Base-by-base conservation (phyloP, 176 grass and related monocot species). In the Oryza longistaminata region DNA sequence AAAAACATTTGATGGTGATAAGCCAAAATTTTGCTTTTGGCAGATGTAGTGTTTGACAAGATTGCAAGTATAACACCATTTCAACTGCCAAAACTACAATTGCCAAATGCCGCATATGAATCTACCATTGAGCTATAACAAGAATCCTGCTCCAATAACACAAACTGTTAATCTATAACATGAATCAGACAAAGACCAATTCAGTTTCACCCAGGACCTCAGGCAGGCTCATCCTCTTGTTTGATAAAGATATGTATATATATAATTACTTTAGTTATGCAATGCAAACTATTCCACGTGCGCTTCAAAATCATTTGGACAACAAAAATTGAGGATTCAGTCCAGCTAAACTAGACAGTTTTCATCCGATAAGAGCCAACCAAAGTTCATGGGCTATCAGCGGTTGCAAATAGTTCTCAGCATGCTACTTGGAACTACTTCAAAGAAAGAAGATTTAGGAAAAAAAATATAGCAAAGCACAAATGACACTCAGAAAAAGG, bases 401-500 rank as follows among this genome's bases (percentile, higher is more conserved):
- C 9, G 79, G 75, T 45, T 79, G 46, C 48, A 60, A 61, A 31
- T 60, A 80, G 13, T 53, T 72, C 27, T 66, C 61, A 35, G 68
- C 62, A 79, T 65, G 37, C 42, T 76, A 14, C 10, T 40, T 71
- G 42, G 21, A 74, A 84, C 60, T 79, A 79, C 35, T 85, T 81
- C n/a, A 64, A 86, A 79, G 31, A 80, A 87, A 25, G 33, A 37
- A 84, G 3, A 81, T 68, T 22, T 62, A 55, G 31, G 2, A 11
- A 16, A 37, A 37, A 34, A 75, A 82, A 50, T 65, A 74, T 83
- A 62, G 49, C 26, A 80, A 77, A 73, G 35, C 11, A 45, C 49
- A 49, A 87, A 76, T 39, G 9, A 43, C 21, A 91, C 78, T 11
- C 4, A 62, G 42, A 66, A 27, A 78, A 72, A 77, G 45, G 45